A percentile compares a stretch with the other conserved stretches of the same genome.
Evolutionary conservation across 352 stramenopile genomes (phyloP).

Genomic region (Phytophthora sojae): DNA sequence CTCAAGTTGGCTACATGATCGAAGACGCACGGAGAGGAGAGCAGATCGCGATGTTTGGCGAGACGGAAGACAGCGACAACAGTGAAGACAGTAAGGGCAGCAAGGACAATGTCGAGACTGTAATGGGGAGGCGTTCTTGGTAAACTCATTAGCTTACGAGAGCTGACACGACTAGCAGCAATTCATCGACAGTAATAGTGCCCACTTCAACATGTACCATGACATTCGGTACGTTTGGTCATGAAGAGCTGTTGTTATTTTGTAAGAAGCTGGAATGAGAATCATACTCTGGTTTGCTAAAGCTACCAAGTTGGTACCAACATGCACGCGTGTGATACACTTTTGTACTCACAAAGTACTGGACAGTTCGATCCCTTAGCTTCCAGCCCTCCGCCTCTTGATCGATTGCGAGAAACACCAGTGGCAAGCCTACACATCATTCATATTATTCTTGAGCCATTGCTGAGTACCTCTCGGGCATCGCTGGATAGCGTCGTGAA

Average conservation of each 20-base stretch:
- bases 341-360: too few species aligned
- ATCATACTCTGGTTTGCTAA: too few species aligned
- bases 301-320: too few species aligned
- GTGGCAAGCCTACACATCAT: background rate
- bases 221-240: background rate
- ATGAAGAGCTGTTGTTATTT: too few species aligned
- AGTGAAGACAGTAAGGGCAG: background rate
- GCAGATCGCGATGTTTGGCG: conserved; percentile 6
- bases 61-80: conserved; percentile 1
- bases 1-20: conserved; percentile 2
- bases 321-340: too few species aligned
- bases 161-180: background rate
- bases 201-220: too few species aligned
- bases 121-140: background rate
- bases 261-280: too few species aligned
- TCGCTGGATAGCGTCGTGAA: background rate
- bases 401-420: background rate
- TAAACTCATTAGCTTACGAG: background rate
- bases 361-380: too few species aligned
- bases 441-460: background rate
- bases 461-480: background rate
- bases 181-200: too few species aligned
- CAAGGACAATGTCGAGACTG: background rate
- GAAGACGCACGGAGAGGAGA: background rate
- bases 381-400: background rate